These are phyloP conservation scores for Sinapis alba DNA, from an alignment of 441 rosid species.

Conservation along the genomic window DNA sequence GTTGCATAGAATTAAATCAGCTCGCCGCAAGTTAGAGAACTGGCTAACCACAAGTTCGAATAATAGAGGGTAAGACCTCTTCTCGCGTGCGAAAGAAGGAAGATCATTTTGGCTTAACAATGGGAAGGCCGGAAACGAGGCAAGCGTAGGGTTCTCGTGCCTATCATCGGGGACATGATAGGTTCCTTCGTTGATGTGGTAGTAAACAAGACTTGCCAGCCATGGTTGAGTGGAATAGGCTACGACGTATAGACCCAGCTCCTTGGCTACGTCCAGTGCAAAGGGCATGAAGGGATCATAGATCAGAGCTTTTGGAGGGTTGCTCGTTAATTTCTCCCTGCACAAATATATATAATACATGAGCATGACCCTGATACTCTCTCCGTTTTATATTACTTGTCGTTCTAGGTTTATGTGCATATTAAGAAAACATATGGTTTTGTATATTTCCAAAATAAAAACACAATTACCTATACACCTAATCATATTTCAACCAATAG, in stretches of 20 bases:
- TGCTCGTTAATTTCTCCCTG: constrained; percentile 32
- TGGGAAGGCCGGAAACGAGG: constrained; percentile 48
- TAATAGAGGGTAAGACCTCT: constrained; percentile 36
- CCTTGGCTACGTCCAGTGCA: constrained; percentile 46
- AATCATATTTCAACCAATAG: no score
- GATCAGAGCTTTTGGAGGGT: constrained; percentile 43
- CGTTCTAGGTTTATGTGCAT: no score
- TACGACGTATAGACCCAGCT: constrained; percentile 29
- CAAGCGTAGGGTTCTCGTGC: constrained; percentile 28
- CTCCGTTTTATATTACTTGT: no score
- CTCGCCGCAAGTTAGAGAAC: constrained; percentile 47
- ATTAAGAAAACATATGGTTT: no score
- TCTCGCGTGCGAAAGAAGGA: constrained; percentile 45
- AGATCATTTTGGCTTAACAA: constrained; percentile 41
- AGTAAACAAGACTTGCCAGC: constrained; percentile 45
- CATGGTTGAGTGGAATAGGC: constrained; percentile 53
- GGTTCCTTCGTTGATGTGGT: constrained; percentile 45
- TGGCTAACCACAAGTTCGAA: constrained; percentile 33
- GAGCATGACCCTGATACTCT: background rate
- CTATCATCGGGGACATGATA: constrained; percentile 38
- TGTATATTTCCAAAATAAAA: no score
- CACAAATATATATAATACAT: background rate
- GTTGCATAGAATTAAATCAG: constrained; percentile 51
- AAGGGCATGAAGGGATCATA: constrained; percentile 49
- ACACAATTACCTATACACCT: no score